A percentile compares a stretch with the other conserved stretches of the same genome.
Conservation (phyloP, 2,329 filamentous ascomycete species). For the Elsinoe batatas region DNA sequence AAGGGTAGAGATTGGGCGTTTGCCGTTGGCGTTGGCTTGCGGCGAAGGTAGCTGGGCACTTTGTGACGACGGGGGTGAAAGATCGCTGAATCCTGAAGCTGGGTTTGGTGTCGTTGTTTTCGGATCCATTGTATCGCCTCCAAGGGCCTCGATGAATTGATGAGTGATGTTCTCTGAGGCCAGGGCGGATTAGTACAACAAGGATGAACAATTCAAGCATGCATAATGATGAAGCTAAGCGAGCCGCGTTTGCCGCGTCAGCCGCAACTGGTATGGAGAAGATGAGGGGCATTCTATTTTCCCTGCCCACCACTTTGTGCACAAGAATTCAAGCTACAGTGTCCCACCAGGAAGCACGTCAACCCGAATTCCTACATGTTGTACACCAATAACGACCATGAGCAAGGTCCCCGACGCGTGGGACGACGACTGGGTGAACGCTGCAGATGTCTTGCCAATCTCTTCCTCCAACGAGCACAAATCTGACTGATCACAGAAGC, state of each 20-base stretch:
- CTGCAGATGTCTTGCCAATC: constrained; percentile 53
- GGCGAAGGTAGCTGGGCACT: constrained; percentile 20
- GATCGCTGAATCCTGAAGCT: constrained; percentile 30
- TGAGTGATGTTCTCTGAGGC: too few relatives aligned
- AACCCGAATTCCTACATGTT: neutral
- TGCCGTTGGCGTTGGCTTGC: constrained; percentile 29
- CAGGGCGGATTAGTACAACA: too few relatives aligned
- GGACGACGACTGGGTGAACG: constrained; percentile 82
- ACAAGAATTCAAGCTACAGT: neutral
- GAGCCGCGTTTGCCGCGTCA: neutral
- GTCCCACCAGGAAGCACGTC: neutral
- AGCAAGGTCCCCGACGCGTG: constrained; percentile 63
- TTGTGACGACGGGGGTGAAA: constrained; percentile 48
- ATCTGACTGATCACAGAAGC: constrained; percentile 29
- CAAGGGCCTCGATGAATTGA: too few relatives aligned
- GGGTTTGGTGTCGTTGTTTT: constrained; percentile 31
- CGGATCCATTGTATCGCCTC: constrained; percentile 22
- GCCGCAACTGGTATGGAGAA: constrained; percentile 3
- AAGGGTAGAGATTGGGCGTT: constrained; percentile 28
- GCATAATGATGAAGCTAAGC: neutral
- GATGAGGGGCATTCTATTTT: neutral
- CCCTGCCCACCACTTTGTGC: neutral
- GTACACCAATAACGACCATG: constrained; percentile 21
- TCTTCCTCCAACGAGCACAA: neutral
- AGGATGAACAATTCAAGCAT: neutral